Conservation (phyloP, 495 filamentous ascomycete species). For the Aspergillus egyptiacus region DNA sequence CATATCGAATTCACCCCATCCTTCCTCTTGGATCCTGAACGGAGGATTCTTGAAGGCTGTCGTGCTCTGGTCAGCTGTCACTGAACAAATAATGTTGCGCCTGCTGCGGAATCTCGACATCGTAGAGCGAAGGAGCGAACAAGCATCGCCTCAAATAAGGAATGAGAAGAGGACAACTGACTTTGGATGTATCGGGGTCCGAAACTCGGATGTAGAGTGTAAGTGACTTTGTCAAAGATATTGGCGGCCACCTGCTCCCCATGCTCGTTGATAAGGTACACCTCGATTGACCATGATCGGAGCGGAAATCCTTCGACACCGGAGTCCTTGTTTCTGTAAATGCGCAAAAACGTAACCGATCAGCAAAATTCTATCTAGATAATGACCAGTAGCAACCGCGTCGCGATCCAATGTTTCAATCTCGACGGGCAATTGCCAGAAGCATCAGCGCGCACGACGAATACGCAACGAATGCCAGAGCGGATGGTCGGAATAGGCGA, state of each 20-base stretch:
- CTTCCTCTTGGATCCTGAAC: conserved; percentile 85
- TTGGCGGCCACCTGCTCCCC: conserved; percentile 67
- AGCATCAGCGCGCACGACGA: not conserved
- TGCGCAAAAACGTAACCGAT: conserved; percentile 16
- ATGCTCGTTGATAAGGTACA: conserved; percentile 54
- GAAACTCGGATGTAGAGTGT: conserved; percentile 91
- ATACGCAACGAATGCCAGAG: not conserved
- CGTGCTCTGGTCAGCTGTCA: not conserved
- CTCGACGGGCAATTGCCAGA: not conserved
- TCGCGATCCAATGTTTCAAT: not conserved
- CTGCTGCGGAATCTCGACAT: too few relatives aligned
- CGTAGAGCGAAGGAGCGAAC: too few relatives aligned
- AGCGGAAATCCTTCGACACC: conserved; percentile 84
- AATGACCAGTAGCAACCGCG: not conserved
- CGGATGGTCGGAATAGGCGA: conserved; percentile 1
- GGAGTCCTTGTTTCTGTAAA: conserved; percentile 55
- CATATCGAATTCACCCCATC: conserved; percentile 99
- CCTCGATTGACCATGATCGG: conserved; percentile 62
- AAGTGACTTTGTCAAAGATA: conserved; percentile 84
- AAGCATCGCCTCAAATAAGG: not conserved
- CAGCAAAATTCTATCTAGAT: conserved; percentile 9
- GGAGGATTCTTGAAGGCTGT: conserved; percentile 75
- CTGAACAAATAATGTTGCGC: not conserved
- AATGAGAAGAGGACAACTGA: conserved; percentile 40
- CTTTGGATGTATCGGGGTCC: conserved; percentile 70